Conservation (phyloP, 1,284 basidiomycete species). For the Hemileia vastatrix region DNA sequence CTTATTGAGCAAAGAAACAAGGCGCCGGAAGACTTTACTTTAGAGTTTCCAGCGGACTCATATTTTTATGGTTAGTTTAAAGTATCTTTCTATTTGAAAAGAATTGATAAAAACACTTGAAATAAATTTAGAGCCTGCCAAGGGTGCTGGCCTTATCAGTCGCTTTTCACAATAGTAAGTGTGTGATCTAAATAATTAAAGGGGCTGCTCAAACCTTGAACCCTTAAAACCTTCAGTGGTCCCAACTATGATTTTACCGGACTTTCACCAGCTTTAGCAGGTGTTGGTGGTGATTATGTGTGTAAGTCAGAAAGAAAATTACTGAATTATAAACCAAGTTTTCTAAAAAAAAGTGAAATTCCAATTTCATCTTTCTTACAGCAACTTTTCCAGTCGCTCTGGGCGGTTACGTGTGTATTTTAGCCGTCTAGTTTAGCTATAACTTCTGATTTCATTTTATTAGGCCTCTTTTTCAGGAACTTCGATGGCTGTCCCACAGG, state of each 20-base stretch:
- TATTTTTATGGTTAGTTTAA: constrained; percentile 9
- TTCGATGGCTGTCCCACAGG: too few relatives aligned
- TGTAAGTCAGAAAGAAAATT: constrained; percentile 16
- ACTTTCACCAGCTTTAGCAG: constrained; percentile 9
- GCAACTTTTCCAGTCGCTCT: constrained; percentile 17
- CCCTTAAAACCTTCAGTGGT: constrained; percentile 3
- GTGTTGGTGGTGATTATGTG: constrained; percentile 9
- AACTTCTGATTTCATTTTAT: too few relatives aligned
- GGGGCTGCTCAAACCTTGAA: too few relatives aligned
- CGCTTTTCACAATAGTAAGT: too few relatives aligned
- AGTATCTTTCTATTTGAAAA: background rate
- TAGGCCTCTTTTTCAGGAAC: too few relatives aligned
- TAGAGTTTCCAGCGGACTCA: background rate
- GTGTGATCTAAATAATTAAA: too few relatives aligned
- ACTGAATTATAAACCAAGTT: background rate
- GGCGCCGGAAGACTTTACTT: constrained; percentile 3
- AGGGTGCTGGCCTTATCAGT: constrained; percentile 4
- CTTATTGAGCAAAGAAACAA: constrained; percentile 1
- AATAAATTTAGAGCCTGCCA: background rate
- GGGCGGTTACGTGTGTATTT: constrained; percentile 13
- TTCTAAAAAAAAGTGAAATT: background rate
- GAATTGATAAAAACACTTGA: background rate
- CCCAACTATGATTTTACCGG: constrained; percentile 15
- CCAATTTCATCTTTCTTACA: background rate
- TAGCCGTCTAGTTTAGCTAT: too few relatives aligned